These are phyloP conservation scores for Annulohypoxylon nitens DNA, from an alignment of 495 filamentous ascomycete genomes.

Conservation along the genomic window DNA sequence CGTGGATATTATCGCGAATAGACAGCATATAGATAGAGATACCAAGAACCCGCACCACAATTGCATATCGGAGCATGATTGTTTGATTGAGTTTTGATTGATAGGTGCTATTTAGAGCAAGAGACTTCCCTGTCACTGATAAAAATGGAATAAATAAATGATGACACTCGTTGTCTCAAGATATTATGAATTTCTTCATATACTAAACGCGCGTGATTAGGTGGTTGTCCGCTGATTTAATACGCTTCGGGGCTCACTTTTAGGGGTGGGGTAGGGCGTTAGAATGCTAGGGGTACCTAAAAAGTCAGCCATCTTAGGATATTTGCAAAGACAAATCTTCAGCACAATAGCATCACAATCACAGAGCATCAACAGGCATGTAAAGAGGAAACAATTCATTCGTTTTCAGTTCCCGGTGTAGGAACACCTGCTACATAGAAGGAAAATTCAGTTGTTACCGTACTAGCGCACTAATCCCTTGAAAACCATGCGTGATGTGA, in stretches of 20 bases:
- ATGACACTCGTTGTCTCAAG: not conserved
- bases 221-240: not conserved
- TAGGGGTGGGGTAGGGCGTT: no score
- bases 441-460: slow-evolving; percentile 21
- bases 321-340: not conserved
- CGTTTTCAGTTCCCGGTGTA: slow-evolving; percentile 24
- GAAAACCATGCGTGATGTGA: slow-evolving; percentile 25
- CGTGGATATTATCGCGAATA: slow-evolving; percentile 14
- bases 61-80: not conserved
- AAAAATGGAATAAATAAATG: slow-evolving; percentile 1
- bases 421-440: slow-evolving; percentile 16
- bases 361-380: not conserved
- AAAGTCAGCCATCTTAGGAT: not conserved
- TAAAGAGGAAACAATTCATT: slow-evolving; percentile 27
- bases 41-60: not conserved
- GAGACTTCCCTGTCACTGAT: not conserved
- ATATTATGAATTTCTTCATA: not conserved
- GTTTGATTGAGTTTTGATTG: not conserved
- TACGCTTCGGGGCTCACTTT: not conserved
- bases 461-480: slow-evolving; percentile 18
- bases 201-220: not conserved
- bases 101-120: not conserved
- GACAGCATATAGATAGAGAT: slow-evolving; percentile 4
- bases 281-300: not conserved
- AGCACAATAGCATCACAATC: not conserved